phyloP scores from a whole-genome alignment of 768 basidiomycete genomes.

The Tricholoma sp. region DNA sequence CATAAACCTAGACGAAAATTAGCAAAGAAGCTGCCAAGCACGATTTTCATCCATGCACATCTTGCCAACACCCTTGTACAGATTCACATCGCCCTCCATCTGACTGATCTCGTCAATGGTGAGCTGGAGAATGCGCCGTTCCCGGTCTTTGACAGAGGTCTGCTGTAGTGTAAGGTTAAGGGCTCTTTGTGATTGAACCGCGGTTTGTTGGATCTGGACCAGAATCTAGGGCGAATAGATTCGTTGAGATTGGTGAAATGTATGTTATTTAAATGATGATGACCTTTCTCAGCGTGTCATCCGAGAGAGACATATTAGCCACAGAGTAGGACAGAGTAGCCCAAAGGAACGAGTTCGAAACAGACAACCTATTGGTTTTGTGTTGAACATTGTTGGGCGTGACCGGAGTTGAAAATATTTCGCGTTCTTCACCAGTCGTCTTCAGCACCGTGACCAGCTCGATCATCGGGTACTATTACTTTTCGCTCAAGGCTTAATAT shows the following conservation, averaged over 20 bases:
- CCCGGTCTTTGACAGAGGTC: slow-evolving; percentile 75
- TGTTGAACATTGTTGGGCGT: slow-evolving; percentile 5
- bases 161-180: slow-evolving; percentile 74
- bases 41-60: slow-evolving; percentile 49
- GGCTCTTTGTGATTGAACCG: slow-evolving; percentile 77
- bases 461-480: not conserved
- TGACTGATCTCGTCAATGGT: slow-evolving; percentile 79
- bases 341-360: not conserved
- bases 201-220: slow-evolving; percentile 89
- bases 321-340: not conserved
- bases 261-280: slow-evolving; percentile 7
- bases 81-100: slow-evolving; percentile 67
- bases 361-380: not conserved
- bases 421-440: slow-evolving; percentile 12
- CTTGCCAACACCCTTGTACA: slow-evolving; percentile 95
- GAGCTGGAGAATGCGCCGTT: slow-evolving; percentile 83
- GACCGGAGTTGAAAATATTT: slow-evolving; percentile 31
- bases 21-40: not conserved
- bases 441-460: not conserved
- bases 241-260: slow-evolving; percentile 15
- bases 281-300: slow-evolving; percentile 56
- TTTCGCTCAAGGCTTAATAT: not conserved
- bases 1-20: slow-evolving; percentile 69
- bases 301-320: slow-evolving; percentile 21
- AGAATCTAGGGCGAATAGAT: slow-evolving; percentile 58